Evolutionary conservation across 352 stramenopile genomes (phyloP).

Genomic region (Phytophthora macrochlamydospora): DNA sequence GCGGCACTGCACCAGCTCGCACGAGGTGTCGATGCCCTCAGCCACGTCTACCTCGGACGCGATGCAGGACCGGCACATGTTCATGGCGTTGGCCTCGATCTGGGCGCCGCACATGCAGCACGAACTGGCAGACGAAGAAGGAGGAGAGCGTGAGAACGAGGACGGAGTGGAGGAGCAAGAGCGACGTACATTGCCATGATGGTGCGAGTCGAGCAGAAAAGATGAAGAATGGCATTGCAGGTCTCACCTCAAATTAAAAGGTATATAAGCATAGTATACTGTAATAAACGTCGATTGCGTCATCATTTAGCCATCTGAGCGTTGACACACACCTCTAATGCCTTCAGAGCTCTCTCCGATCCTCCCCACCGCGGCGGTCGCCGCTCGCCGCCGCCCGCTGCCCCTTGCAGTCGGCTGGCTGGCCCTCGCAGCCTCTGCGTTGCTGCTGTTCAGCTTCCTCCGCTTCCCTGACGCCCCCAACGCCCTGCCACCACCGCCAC

Average conservation of each 20-base stretch:
- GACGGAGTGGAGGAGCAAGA: too few species aligned
- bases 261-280: too few species aligned
- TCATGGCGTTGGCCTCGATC: slow-evolving; percentile 80
- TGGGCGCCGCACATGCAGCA: slow-evolving; percentile 69
- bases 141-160: neutral
- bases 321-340: slow-evolving; percentile 7
- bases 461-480: slow-evolving; percentile 1
- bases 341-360: slow-evolving; percentile 33
- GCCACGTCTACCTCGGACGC: slow-evolving; percentile 72
- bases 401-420: slow-evolving; percentile 33
- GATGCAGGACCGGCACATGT: slow-evolving; percentile 81
- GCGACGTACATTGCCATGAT: slow-evolving; percentile 29
- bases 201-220: too few species aligned
- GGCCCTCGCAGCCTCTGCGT: slow-evolving; percentile 19
- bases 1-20: slow-evolving; percentile 64
- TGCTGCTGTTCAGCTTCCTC: slow-evolving; percentile 11
- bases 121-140: slow-evolving; percentile 19
- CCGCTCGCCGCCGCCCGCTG: slow-evolving; percentile 13
- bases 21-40: slow-evolving; percentile 64
- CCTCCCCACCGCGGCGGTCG: slow-evolving; percentile 17
- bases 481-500: neutral
- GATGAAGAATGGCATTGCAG: too few species aligned
- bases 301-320: neutral
- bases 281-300: neutral
- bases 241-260: too few species aligned